A percentile compares a stretch with the other conserved stretches of the same genome.
Evolutionary conservation across 2,329 filamentous ascomycete species (phyloP).

Genomic region (Colletotrichum navitas): DNA sequence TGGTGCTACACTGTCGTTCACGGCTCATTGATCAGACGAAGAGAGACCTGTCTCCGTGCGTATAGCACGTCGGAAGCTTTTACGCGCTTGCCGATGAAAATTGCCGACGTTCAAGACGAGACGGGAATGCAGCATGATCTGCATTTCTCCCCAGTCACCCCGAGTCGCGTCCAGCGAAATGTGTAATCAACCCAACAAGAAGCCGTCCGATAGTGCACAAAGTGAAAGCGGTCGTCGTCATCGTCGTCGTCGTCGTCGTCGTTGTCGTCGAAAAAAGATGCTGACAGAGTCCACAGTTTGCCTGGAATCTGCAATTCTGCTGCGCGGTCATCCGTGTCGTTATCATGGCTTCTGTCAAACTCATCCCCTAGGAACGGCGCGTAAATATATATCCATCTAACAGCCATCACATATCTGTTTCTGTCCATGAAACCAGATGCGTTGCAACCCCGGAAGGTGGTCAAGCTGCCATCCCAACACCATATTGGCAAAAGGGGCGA

Average conservation of each 20-base stretch:
- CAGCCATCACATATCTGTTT: constrained; percentile 4
- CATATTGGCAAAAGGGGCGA: constrained; percentile 11
- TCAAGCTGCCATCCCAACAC: constrained; percentile 25
- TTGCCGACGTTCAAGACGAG: constrained; percentile 31
- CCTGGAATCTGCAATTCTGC: neutral
- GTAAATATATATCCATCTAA: constrained; percentile 18
- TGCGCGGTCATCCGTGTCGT: neutral
- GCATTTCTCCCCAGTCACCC: constrained; percentile 19
- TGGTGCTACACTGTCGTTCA: neutral
- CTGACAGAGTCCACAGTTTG: neutral
- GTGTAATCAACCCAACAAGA: neutral
- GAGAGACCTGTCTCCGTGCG: neutral
- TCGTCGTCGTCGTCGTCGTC: too few species aligned
- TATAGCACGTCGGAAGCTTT: neutral
- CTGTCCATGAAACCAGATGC: constrained; percentile 7
- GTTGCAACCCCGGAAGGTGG: constrained; percentile 13
- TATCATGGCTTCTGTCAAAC: neutral
- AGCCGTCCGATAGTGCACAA: neutral
- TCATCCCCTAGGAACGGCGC: neutral
- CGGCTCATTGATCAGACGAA: neutral
- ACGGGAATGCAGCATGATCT: constrained; percentile 12
- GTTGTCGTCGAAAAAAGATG: neutral
- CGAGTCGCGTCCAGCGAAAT: neutral
- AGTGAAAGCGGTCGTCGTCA: too few species aligned
- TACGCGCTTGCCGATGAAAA: constrained; percentile 14